Evolutionary conservation across 352 stramenopile genomes (phyloP).

Genomic region (Pythium rhizo-oryzae): DNA sequence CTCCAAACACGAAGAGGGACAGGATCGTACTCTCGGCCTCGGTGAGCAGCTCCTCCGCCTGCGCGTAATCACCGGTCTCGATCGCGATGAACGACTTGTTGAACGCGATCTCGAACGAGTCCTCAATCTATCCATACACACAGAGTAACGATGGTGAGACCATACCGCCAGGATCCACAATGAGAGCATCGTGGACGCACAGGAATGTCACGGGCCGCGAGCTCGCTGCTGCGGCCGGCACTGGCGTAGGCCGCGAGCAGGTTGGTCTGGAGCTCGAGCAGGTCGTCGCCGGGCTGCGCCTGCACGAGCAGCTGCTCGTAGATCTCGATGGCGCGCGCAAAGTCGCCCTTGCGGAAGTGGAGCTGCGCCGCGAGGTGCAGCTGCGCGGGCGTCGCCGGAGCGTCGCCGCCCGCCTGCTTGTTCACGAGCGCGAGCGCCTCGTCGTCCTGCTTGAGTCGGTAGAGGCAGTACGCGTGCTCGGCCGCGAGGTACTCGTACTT

Average conservation of each 20-base stretch:
- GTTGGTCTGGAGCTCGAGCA: slow-evolving; percentile 81
- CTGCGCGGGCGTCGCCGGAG: slow-evolving; percentile 26
- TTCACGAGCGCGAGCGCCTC: slow-evolving; percentile 54
- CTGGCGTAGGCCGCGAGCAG: slow-evolving; percentile 74
- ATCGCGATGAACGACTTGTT: slow-evolving; percentile 88
- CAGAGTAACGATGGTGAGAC: too few relatives aligned
- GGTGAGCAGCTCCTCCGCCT: slow-evolving; percentile 46
- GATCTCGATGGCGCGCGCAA: slow-evolving; percentile 63
- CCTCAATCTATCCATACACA: slow-evolving; percentile 46
- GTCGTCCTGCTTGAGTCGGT: slow-evolving; percentile 80
- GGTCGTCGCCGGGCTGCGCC: slow-evolving; percentile 58
- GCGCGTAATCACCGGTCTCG: slow-evolving; percentile 55
- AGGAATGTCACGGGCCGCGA: slow-evolving; percentile 52
- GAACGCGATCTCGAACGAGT: slow-evolving; percentile 81
- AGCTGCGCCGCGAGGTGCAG: slow-evolving; percentile 76
- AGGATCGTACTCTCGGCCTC: slow-evolving; percentile 61
- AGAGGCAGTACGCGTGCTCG: slow-evolving; percentile 81
- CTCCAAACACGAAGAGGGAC: background rate
- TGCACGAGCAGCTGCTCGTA: slow-evolving; percentile 71
- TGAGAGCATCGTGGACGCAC: too few relatives aligned
- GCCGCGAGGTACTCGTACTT: slow-evolving; percentile 71
- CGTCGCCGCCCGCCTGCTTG: slow-evolving; percentile 37
- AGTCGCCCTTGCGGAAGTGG: slow-evolving; percentile 73
- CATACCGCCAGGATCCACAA: too few relatives aligned
- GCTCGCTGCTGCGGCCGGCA: slow-evolving; percentile 52